Evolutionary conservation across 2,329 filamentous ascomycete genomes (phyloP), one percentile per base, ranked within the genome.

Genomic region (Lachnellula hyalina): DNA sequence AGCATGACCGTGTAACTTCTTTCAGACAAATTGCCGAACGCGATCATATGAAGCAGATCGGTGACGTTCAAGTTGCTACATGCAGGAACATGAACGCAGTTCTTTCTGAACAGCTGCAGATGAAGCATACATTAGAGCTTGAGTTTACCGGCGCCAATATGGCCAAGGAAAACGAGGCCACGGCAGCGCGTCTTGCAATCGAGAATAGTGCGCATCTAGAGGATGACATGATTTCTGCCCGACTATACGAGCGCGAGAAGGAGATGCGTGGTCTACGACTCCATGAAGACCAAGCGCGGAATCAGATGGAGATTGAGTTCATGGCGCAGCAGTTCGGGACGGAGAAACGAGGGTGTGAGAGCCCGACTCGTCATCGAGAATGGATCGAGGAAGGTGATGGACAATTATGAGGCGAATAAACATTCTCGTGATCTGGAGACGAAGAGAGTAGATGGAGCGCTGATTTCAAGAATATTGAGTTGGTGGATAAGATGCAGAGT

Each of bases 151-250:
- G 52, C 4, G 49, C 51, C 36, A 57, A 47, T 35, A 47, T 50
- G 28, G 42, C 19, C 15, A 49, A 28, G 36, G 54, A 59, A 23
- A 52, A 57, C 42, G 54, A 59, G 5, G 68, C 61, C 0, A 9
- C 73, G n/a, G 14, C 14, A 15, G 36, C 36, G 11, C 36, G 36
- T 17, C n/a, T 40, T 17, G 36, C 36, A 15, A 40, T 40, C 4
- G 36, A 40, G 15, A 17, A 17, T 6, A 15, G n/a, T 15, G 36
- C 36, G 5, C 14, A 40, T 6, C 14, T 40, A 15, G 36, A 40
- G 14, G 36, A 15, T 4, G 36, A 40, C 8, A 40, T 15, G 8
- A 40, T 40, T 9, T 8, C n/a, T 17, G 36, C 36, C 8, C 14
- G 14, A 5, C 14, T 17, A 17, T 17, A 17, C 15, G 36, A 40